Percentiles rank a stretch among this genome's conserved stretches.
Conservation (phyloP, 768 basidiomycete species). For the Leucogyrophana mollusca region DNA sequence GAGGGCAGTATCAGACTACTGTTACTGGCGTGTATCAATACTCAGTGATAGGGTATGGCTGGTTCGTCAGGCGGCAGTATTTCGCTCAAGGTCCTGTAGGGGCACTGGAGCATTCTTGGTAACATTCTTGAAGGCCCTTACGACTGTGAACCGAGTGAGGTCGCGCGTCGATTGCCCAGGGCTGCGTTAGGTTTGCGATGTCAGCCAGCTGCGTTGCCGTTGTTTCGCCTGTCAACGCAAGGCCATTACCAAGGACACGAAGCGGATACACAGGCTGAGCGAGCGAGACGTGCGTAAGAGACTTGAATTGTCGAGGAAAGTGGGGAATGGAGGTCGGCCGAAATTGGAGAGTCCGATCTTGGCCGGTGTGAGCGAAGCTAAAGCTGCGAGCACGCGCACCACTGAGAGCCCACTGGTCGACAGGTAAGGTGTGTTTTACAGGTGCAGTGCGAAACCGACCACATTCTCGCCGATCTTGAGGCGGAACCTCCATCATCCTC, state of each 20-base stretch:
- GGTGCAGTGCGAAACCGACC: neutral
- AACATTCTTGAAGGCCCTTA: slow-evolving; percentile 67
- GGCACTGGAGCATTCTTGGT: slow-evolving; percentile 56
- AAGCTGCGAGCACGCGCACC: slow-evolving; percentile 63
- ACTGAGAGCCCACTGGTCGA: slow-evolving; percentile 77
- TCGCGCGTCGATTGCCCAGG: slow-evolving; percentile 63
- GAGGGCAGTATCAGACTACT: no score
- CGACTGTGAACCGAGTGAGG: slow-evolving; percentile 16
- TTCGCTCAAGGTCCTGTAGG: slow-evolving; percentile 73
- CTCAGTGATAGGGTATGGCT: slow-evolving; percentile 74
- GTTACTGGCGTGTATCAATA: no score
- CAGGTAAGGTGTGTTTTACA: neutral
- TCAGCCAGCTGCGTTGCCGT: slow-evolving; percentile 80
- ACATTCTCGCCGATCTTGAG: slow-evolving; percentile 65
- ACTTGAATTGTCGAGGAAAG: slow-evolving; percentile 92
- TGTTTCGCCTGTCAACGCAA: no score
- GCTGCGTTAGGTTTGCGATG: slow-evolving; percentile 84
- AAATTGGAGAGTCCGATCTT: slow-evolving; percentile 69
- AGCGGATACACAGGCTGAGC: slow-evolving; percentile 79
- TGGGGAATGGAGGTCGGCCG: slow-evolving; percentile 75
- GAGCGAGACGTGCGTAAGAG: slow-evolving; percentile 77
- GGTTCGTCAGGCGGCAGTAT: slow-evolving; percentile 66
- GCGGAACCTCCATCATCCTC: slow-evolving; percentile 66
- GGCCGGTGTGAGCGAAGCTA: slow-evolving; percentile 62
- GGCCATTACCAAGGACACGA: no score